Percentiles rank a stretch among this genome's conserved stretches.
These are phyloP conservation scores for Phaeosphaeriaceae sp. DNA, from an alignment of 2,329 filamentous ascomycete genomes.

Conservation along the genomic window DNA sequence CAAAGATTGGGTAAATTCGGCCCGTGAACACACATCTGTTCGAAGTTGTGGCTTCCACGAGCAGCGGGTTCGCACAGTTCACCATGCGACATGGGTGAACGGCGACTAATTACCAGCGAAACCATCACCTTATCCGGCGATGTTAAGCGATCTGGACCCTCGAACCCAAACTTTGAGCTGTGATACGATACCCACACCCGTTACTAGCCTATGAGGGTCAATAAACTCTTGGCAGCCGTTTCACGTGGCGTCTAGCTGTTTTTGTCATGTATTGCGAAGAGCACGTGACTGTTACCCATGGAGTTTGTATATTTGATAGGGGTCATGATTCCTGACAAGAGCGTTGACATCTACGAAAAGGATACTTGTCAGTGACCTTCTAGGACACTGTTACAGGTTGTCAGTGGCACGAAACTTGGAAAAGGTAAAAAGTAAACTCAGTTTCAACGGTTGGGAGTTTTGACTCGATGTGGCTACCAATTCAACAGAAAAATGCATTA, in stretches of 20 bases:
- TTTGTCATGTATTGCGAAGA: conserved; percentile 29
- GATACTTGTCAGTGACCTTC: too few species aligned
- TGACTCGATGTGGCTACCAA: too few species aligned
- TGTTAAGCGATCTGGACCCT: conserved; percentile 27
- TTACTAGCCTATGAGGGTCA: conserved; percentile 16
- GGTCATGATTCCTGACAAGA: background rate
- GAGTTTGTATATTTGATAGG: background rate
- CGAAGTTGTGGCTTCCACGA: conserved; percentile 28
- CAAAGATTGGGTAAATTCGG: background rate
- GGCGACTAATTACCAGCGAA: conserved; percentile 23
- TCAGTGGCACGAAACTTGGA: too few species aligned
- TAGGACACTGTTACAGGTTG: too few species aligned
- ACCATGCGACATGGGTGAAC: conserved; percentile 17
- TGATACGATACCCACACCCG: conserved; percentile 21
- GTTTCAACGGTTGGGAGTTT: too few species aligned
- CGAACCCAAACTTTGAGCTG: conserved; percentile 17
- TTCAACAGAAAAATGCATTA: too few species aligned
- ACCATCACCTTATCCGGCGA: conserved; percentile 17
- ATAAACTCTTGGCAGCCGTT: conserved; percentile 6
- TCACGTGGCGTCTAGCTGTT: conserved; percentile 22
- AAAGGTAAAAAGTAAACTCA: too few species aligned
- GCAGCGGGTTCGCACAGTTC: conserved; percentile 21
- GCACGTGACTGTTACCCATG: conserved; percentile 21
- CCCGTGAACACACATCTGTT: conserved; percentile 1
- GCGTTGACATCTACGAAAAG: background rate